phyloP scores from a whole-genome alignment of 108 stramenopile genomes.

The Seminavis robusta region DNA sequence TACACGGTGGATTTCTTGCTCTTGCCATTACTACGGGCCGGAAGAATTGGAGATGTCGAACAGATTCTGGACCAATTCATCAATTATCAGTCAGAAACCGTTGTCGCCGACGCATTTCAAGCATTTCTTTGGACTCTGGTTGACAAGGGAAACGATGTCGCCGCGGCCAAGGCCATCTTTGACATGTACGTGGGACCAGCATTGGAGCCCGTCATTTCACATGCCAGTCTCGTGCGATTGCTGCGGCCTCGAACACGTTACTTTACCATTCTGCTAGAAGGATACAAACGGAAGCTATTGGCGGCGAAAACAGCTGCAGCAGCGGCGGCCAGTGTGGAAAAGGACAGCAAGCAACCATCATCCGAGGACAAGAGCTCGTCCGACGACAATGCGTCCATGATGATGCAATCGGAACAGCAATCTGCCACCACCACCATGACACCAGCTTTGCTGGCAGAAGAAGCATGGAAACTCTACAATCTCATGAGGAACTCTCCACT shows the following conservation, averaged over 20 bases:
- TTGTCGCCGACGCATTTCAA: conserved; percentile 49
- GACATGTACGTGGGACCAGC: conserved; percentile 35
- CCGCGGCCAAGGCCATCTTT: conserved; percentile 50
- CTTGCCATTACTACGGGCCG: conserved; percentile 39
- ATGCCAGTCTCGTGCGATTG: not conserved
- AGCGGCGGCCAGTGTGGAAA: conserved; percentile 4
- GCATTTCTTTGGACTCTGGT: conserved; percentile 63
- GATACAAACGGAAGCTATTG: conserved; percentile 33
- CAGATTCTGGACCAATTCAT: conserved; percentile 35
- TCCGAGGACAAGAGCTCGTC: no score
- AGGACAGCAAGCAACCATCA: conserved; percentile 3
- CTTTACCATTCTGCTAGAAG: conserved; percentile 75
- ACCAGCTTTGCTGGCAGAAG: not conserved
- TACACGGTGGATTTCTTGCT: conserved; percentile 69
- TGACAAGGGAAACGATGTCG: conserved; percentile 31
- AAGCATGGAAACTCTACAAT: conserved; percentile 42
- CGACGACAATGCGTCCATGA: no score
- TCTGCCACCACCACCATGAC: not conserved
- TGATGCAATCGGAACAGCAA: not conserved
- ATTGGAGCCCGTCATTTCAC: conserved; percentile 17
- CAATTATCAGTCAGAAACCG: not conserved
- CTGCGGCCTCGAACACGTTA: conserved; percentile 48
- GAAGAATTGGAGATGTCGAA: conserved; percentile 32
- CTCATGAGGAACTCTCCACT: conserved; percentile 39
- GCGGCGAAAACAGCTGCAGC: no score